These are phyloP conservation scores for Backusella tuberculispora DNA, from an alignment of 192 early-diverging fungal genomes.

Conservation along the genomic window DNA sequence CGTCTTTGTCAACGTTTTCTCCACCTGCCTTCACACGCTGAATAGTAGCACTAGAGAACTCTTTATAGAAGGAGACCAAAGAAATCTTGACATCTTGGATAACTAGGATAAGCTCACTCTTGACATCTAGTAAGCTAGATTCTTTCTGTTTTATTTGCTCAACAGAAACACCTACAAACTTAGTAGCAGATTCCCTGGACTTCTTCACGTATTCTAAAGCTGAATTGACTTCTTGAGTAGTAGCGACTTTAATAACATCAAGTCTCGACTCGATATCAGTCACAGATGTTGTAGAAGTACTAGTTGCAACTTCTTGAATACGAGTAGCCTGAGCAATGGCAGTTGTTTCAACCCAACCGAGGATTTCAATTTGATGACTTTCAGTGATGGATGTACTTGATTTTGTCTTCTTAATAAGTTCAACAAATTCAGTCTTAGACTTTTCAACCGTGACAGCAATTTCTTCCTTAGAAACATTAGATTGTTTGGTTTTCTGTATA, in stretches of 20 bases:
- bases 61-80: background rate
- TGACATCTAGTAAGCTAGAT: constrained; percentile 1
- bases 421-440: background rate
- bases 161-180: constrained; percentile 17
- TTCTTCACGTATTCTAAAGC: constrained; percentile 18
- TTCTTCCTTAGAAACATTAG: constrained; percentile 10
- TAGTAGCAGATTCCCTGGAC: background rate
- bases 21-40: background rate
- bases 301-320: constrained; percentile 15
- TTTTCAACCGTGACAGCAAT: background rate
- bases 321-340: constrained; percentile 25
- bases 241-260: constrained; percentile 1
- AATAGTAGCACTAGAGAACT: background rate
- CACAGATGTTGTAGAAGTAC: background rate
- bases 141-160: constrained; percentile 17
- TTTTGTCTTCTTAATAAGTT: constrained; percentile 1
- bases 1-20: constrained; percentile 16
- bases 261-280: background rate
- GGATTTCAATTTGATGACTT: constrained; percentile 11
- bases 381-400: background rate
- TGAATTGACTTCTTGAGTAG: constrained; percentile 12
- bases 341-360: constrained; percentile 21
- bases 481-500: background rate
- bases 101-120: background rate
- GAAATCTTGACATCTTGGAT: constrained; percentile 9